Percentiles rank a stretch among this genome's conserved stretches.
phyloP scores from a whole-genome alignment of 805 yeast species.

The Phaffomyces opuntiae region DNA sequence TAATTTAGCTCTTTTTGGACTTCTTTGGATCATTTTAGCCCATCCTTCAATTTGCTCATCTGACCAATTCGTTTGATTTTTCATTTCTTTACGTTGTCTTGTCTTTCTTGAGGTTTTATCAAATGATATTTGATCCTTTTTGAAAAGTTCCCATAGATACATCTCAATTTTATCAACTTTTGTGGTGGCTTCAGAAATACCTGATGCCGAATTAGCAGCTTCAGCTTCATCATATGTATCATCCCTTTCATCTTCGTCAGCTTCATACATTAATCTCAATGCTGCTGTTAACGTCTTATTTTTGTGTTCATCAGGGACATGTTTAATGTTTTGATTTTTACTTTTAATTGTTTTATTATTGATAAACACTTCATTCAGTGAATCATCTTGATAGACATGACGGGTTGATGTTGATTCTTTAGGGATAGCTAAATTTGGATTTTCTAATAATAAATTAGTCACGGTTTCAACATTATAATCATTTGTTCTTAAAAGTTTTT shows the following conservation, averaged over 20 bases:
- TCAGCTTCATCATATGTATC: conserved; percentile 61
- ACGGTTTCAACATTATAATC: conserved; percentile 47
- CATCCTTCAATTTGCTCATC: conserved; percentile 94
- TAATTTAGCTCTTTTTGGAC: conserved; percentile 53
- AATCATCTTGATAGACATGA: conserved; percentile 14
- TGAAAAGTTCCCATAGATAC: conserved; percentile 48
- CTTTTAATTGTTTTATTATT: conserved; percentile 13
- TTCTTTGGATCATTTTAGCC: conserved; percentile 67
- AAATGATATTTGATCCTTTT: conserved; percentile 42
- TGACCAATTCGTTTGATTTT: conserved; percentile 55
- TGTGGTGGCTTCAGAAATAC: conserved; percentile 10
- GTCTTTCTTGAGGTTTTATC: conserved; percentile 45
- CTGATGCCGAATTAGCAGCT: conserved; percentile 19
- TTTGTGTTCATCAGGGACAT: conserved; percentile 41
- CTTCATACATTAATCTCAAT: conserved; percentile 54
- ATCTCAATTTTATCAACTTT: conserved; percentile 40
- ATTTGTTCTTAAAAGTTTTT: conserved; percentile 40
- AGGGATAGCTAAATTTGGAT: conserved; percentile 37
- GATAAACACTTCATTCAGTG: conserved; percentile 9
- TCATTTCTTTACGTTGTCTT: conserved; percentile 43
- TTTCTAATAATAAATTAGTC: conserved; percentile 55
- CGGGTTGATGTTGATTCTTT: conserved; percentile 8
- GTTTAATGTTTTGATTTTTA: conserved; percentile 8
- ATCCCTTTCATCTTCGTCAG: conserved; percentile 83
- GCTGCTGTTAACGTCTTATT: conserved; percentile 56